These are phyloP conservation scores for Eucalyptus dawsonii DNA, from an alignment of 345 rosid genomes.

Conservation along the genomic window DNA sequence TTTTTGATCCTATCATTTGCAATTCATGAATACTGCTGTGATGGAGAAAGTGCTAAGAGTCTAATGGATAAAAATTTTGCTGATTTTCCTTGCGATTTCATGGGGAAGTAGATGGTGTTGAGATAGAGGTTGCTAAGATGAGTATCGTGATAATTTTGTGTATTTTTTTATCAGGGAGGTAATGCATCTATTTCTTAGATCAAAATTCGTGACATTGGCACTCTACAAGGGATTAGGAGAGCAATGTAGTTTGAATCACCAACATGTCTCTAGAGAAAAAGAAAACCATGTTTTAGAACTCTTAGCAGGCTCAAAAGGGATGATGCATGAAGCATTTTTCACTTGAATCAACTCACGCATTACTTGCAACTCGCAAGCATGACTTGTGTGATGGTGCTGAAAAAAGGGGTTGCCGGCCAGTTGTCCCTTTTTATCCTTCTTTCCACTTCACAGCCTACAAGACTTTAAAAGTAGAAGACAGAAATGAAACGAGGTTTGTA, in stretches of 20 bases:
- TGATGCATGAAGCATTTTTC: neutral
- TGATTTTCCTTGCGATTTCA: conserved; percentile 75
- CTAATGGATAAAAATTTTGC: conserved; percentile 75
- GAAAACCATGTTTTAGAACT: neutral
- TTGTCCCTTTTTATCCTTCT: neutral
- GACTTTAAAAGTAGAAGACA: neutral
- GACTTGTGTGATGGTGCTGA: neutral
- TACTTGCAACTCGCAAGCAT: neutral
- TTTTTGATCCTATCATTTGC: conserved; percentile 1
- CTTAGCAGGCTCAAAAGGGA: neutral
- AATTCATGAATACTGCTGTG: conserved; percentile 84
- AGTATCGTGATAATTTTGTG: neutral
- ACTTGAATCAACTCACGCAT: neutral
- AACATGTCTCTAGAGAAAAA: neutral
- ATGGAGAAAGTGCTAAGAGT: conserved; percentile 52
- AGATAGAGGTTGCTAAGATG: conserved; percentile 27
- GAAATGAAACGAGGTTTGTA: neutral
- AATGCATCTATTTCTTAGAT: neutral
- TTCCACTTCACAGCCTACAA: neutral
- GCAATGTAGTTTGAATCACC: neutral
- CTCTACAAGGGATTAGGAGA: neutral
- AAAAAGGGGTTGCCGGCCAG: neutral
- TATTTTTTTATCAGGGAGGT: neutral
- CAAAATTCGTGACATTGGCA: neutral
- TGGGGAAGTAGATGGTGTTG: conserved; percentile 74